Evolutionary conservation across 192 early-diverging fungal genomes (phyloP).

Genomic region (Entomortierella parvispora): DNA sequence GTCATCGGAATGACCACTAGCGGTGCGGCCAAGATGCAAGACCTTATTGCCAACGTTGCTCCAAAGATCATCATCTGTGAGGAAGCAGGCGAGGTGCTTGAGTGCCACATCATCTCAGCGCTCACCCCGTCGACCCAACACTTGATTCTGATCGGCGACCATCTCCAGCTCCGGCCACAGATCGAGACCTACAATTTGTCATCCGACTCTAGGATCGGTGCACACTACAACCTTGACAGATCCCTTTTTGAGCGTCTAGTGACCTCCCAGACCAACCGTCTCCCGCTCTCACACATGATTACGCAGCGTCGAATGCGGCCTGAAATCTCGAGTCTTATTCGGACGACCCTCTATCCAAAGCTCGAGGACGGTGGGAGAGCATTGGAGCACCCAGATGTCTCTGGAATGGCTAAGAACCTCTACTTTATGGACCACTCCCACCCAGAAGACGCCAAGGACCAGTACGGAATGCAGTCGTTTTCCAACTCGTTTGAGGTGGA

Average conservation of each 20-base stretch:
- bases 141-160: conserved; percentile 62
- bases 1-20: no score
- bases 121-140: conserved; percentile 56
- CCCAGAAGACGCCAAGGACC: conserved; percentile 37
- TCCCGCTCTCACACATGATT: conserved; percentile 32
- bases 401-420: conserved; percentile 51
- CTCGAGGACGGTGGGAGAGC: conserved; percentile 48
- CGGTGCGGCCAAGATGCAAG: conserved; percentile 26
- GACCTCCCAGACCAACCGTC: conserved; percentile 30
- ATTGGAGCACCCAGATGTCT: conserved; percentile 23
- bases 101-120: conserved; percentile 59
- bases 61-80: conserved; percentile 61
- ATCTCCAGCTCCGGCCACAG: conserved; percentile 26
- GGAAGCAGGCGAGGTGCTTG: conserved; percentile 65
- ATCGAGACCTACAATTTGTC: conserved; percentile 24
- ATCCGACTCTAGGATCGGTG: conserved; percentile 33
- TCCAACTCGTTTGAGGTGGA: conserved; percentile 55
- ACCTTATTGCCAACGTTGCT: conserved; percentile 39
- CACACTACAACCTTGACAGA: conserved; percentile 47
- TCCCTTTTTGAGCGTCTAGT: conserved; percentile 62
- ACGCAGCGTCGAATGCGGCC: conserved; percentile 60
- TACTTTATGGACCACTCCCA: conserved; percentile 59
- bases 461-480: conserved; percentile 39
- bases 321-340: conserved; percentile 53
- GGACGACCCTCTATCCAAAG: conserved; percentile 47